These are phyloP conservation scores for Penicillium samsonianum DNA, from an alignment of 495 filamentous ascomycete genomes.

Conservation along the genomic window DNA sequence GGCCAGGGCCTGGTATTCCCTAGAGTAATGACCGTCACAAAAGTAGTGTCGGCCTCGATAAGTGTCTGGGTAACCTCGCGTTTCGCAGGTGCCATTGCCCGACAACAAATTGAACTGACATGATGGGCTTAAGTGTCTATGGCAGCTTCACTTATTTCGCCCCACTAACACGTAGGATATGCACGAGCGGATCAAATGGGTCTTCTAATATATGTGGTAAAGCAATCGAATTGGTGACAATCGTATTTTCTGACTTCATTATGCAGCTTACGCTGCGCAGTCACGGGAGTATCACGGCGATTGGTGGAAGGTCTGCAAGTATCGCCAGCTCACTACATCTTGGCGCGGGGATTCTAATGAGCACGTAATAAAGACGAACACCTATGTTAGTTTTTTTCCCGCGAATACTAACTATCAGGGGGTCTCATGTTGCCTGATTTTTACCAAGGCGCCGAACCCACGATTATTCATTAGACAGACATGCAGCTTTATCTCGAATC, in stretches of 20 bases:
- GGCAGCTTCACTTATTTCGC: constrained; percentile 2
- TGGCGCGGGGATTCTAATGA: constrained; percentile 3
- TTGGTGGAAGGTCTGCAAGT: constrained; percentile 4
- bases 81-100: constrained; percentile 8
- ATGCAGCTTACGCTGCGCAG: constrained; percentile 11
- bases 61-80: constrained; percentile 3
- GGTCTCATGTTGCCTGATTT: neutral
- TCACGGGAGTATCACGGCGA: neutral
- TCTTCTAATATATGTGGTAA: neutral
- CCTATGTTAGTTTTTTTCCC: neutral
- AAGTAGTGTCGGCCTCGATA: neutral
- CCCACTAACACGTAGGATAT: constrained; percentile 1
- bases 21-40: neutral
- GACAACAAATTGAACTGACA: constrained; percentile 1
- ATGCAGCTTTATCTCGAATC: neutral
- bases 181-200: constrained; percentile 2
- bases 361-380: neutral
- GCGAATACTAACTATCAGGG: neutral
- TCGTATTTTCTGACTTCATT: constrained; percentile 6
- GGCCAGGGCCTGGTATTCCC: neutral
- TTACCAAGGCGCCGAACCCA: neutral
- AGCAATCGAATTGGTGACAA: neutral
- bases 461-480: neutral
- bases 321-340: neutral
- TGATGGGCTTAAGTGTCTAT: neutral